Conservation (phyloP, 805 yeast genomes). For the Deakozyma indianensis region DNA sequence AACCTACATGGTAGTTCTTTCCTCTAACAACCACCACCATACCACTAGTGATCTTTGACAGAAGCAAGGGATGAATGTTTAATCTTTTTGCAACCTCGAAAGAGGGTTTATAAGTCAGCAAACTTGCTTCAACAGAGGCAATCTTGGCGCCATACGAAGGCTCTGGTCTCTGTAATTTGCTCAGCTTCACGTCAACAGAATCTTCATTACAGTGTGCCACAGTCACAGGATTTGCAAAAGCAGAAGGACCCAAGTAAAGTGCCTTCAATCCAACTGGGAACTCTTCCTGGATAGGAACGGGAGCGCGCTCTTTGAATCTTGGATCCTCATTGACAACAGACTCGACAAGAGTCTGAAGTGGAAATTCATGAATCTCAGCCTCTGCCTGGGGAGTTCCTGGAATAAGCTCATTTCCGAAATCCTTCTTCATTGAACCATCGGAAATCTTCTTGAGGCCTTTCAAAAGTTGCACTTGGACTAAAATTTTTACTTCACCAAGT, state of each 20-base stretch:
- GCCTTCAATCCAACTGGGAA: slow-evolving; percentile 62
- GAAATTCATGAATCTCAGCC: slow-evolving; percentile 36
- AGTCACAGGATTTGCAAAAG: slow-evolving; percentile 64
- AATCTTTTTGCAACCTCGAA: slow-evolving; percentile 46
- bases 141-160: slow-evolving; percentile 52
- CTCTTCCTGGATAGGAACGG: slow-evolving; percentile 68
- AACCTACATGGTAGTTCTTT: slow-evolving; percentile 54
- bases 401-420: slow-evolving; percentile 31
- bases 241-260: slow-evolving; percentile 71
- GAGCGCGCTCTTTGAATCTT: slow-evolving; percentile 57
- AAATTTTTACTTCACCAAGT: slow-evolving; percentile 36
- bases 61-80: slow-evolving; percentile 43
- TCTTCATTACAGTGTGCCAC: slow-evolving; percentile 25
- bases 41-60: slow-evolving; percentile 52
- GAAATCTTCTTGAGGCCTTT: slow-evolving; percentile 58
- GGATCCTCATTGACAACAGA: slow-evolving; percentile 57
- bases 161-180: slow-evolving; percentile 26
- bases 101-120: slow-evolving; percentile 49
- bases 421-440: slow-evolving; percentile 68
- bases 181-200: slow-evolving; percentile 17
- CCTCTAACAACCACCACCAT: slow-evolving; percentile 41
- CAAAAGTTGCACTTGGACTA: slow-evolving; percentile 61
- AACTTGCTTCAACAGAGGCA: slow-evolving; percentile 40
- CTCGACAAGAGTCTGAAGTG: slow-evolving; percentile 73
- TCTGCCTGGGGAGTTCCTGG: neutral